These are phyloP conservation scores for Rhodamnia argentea DNA, from an alignment of 345 rosid species.

Conservation along the genomic window DNA sequence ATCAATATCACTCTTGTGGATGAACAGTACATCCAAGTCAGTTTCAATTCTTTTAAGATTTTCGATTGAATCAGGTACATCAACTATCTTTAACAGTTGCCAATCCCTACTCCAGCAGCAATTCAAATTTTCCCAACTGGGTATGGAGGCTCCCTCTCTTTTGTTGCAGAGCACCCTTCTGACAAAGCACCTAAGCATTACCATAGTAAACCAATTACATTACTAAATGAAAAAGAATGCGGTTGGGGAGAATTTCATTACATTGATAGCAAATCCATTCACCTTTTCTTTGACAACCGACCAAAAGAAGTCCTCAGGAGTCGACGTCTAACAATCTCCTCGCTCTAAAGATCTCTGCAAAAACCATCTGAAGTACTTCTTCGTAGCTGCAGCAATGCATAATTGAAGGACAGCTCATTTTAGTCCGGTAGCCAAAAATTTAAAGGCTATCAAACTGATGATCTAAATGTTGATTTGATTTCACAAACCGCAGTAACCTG, in stretches of 20 bases:
- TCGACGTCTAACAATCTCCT: neutral
- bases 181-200: no score
- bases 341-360: neutral
- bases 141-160: neutral
- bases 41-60: neutral
- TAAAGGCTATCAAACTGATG: no score
- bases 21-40: neutral
- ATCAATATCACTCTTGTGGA: neutral
- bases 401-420: neutral
- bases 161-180: neutral
- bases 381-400: neutral
- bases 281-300: neutral
- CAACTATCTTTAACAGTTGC: neutral
- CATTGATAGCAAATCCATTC: neutral
- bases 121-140: neutral
- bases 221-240: neutral
- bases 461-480: neutral
- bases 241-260: neutral
- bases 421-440: neutral
- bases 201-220: no score
- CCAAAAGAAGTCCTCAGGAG: neutral
- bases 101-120: neutral
- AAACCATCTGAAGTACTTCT: neutral
- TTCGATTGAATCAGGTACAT: neutral
- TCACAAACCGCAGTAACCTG: neutral